Base-by-base conservation (phyloP, 2,329 filamentous ascomycete species). In the Colletotrichum costaricense region DNA sequence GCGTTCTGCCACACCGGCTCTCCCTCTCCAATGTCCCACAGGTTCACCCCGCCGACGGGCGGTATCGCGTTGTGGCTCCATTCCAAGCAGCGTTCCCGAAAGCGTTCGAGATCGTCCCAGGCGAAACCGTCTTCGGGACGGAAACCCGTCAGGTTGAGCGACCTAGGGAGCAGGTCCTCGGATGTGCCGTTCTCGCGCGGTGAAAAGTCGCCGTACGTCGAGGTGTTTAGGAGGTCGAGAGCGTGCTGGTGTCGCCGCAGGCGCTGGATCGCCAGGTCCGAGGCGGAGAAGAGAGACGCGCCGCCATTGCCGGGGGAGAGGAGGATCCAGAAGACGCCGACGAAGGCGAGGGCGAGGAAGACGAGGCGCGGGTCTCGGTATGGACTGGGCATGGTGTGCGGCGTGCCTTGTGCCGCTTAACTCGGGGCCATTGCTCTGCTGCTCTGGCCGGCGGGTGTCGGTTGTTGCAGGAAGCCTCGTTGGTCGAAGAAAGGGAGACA, bases 141-240 rank as follows among this genome's bases (percentile, higher is more conserved):
- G 74, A 97, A 92, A 1, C 96, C 96, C 2, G 94, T 94, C 64
- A 98, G 85, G 77, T 95, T 94, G 72, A 95, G 83, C 74, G 88
- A 92, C 28, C 82, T 84, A 24, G 12, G 76, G 58, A 59, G 75
- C 76, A 26, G 19, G 72, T 76, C 24, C 77, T 26, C 11, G 46
- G 68, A 16, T 26, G 65, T 35, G 30, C 59, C 60, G 59, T 74
- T 74, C 26, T 67, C 57, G n/a, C 77, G 80, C 12, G 90, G 90
- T 19, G 82, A 77, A 79, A 93, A 92, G 79, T 92, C 90, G 63
- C 88, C 88, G 90, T 90, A 93, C 74, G 78, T 80, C 22, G 90
- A 89, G 69, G 81, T 81, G 78, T 91, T 91, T 54, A 93, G 82
- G 22, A 89, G 82, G 63, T 83, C 80, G 73, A 89, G 88, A 2